Conservation (phyloP, 2,329 filamentous ascomycete species). For the Trichoderma koningii region DNA sequence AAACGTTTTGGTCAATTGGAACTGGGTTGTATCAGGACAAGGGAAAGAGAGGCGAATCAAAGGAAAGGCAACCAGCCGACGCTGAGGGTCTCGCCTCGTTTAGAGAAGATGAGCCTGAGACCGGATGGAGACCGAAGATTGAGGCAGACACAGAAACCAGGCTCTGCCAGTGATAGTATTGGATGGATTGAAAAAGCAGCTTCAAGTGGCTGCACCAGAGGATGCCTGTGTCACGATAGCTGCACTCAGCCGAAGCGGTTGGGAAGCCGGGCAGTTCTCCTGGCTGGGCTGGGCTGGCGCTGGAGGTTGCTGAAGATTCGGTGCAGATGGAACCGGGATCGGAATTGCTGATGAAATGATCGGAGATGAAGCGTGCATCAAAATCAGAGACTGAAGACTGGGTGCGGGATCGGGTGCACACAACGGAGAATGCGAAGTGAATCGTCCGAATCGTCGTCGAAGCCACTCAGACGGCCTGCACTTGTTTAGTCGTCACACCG, state of each 20-base stretch:
- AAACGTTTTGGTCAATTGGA: not conserved
- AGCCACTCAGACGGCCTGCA: too few species aligned
- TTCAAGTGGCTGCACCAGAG: constrained; percentile 5
- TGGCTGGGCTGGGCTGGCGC: not conserved
- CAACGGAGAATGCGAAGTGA: too few species aligned
- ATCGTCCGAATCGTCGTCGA: too few species aligned
- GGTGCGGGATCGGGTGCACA: too few species aligned
- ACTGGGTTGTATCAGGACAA: too few species aligned
- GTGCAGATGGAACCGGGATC: not conserved
- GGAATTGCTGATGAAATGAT: not conserved
- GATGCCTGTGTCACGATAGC: constrained; percentile 22
- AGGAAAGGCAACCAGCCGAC: not conserved
- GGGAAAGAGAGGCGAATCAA: too few species aligned
- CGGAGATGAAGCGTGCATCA: too few species aligned
- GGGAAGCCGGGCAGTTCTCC: constrained; percentile 1
- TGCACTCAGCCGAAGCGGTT: constrained; percentile 19
- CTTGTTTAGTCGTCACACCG: too few species aligned
- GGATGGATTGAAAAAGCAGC: not conserved
- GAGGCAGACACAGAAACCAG: not conserved
- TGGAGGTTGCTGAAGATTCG: not conserved
- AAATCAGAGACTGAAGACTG: too few species aligned
- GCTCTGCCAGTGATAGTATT: not conserved
- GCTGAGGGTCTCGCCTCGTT: constrained; percentile 3
- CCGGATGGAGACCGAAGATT: not conserved
- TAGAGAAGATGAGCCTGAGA: not conserved